These are phyloP conservation scores for Oligophagozyma castellii DNA, from an alignment of 1,139 yeast species.

Conservation along the genomic window DNA sequence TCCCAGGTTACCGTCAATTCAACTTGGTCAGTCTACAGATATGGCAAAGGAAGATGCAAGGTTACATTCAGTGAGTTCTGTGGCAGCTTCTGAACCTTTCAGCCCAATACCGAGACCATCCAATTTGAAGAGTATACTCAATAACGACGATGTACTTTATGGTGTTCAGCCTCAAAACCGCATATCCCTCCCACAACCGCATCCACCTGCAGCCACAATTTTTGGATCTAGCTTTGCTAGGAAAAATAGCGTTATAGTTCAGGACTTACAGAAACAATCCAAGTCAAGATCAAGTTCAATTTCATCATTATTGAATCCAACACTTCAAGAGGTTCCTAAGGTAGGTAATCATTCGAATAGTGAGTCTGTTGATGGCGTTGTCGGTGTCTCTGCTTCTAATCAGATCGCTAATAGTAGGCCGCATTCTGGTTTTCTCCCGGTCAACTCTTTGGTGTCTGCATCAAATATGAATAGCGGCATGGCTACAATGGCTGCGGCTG, in stretches of 20 bases:
- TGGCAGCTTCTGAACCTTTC: neutral
- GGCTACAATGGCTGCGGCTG: no score
- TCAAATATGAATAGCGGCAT: no score
- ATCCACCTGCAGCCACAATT: conserved; percentile 1
- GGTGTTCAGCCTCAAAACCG: neutral
- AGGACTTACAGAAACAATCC: no score
- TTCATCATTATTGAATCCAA: conserved; percentile 15
- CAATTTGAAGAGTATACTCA: no score
- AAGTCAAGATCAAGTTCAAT: conserved; percentile 15
- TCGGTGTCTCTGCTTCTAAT: no score
- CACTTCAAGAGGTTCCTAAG: no score
- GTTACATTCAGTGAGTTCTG: neutral
- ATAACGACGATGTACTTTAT: neutral
- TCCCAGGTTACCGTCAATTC: conserved; percentile 22
- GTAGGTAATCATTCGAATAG: no score
- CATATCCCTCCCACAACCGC: neutral
- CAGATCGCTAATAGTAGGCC: no score
- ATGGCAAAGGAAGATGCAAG: neutral
- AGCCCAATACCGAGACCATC: no score
- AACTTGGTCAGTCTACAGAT: conserved; percentile 5
- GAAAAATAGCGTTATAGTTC: conserved; percentile 3
- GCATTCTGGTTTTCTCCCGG: no score
- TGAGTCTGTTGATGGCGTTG: no score
- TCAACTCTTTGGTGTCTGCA: no score
- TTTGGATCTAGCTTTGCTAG: conserved; percentile 4